Evolutionary conservation across 2,329 filamentous ascomycete genomes (phyloP), one percentile per base, ranked within the genome.

Genomic region (Aspergillus sp.): DNA sequence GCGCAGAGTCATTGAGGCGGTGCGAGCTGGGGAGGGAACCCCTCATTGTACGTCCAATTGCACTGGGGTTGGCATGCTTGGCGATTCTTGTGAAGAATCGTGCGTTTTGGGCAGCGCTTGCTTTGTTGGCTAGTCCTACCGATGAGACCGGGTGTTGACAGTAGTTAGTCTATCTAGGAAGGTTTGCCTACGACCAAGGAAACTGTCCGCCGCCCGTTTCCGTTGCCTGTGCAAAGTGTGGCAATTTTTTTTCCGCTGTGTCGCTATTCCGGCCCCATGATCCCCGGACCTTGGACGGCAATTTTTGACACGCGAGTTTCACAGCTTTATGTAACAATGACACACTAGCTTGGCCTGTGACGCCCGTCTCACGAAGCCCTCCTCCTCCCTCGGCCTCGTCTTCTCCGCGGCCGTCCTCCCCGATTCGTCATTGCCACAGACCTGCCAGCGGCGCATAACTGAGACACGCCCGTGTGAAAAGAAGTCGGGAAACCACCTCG

Each of bases 11-110:
- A 49, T 30, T 36, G 53, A 49, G 53, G 53, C 45, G 45, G 53
- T 49, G 53, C 53, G 38, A 48, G 44, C 44, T 48, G 44, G 36
- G 38, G 52, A 45, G 49, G 18, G 38, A 55, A 49, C 53, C 53
- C 53, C 53, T 55, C 53, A 49, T 17, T n/a, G 15, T 9, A 43
- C 41, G 30, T 15, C 53, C 53, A 55, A 55, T 55, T 53, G 51
- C 20, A 20, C 34, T 12, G 4, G 18, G 42, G 15, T 20, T 47
- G 34, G 22, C 30, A 43, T 26, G 12, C 51, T 53, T 48, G 51
- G 51, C 51, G 20, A 36, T 8, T 39, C 50, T 43, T 36, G 50
- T 45, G 50, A 53, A 53, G 50, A 53, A 22, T 45, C 41, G 36
- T 36, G 26, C 18, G 41, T 44, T 20, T n/a, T 17, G 15, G 15